Evolutionary conservation across 2,329 filamentous ascomycete genomes (phyloP), one percentile per base, ranked within the genome.

Genomic region (Cercospora sp.): DNA sequence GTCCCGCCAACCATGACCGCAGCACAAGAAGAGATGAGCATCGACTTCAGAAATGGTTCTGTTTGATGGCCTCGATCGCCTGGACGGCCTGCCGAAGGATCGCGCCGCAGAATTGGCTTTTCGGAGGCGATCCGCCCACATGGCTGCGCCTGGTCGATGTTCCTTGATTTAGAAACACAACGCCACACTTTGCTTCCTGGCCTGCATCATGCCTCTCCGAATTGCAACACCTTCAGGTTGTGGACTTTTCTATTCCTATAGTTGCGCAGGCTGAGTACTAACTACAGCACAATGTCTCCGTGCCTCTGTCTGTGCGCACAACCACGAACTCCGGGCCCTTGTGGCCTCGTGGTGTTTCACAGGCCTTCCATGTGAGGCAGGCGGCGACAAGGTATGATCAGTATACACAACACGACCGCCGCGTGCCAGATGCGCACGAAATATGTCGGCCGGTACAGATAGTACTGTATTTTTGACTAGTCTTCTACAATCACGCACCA

Each of bases 151-250:
- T 23, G 5, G 39, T 33, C 45, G 59, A 64, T 30, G 55, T 45
- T 60, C 42, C 57, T 39, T 60, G 45, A 60, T 60, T 61, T 65
- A 60, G 63, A 60, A 62, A 53, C 63, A 53, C 23, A 48, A 58
- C 63, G 63, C 63, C 63, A 64, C 51, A 64, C 39, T 26, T 26
- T 42, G 18, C 53, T 60, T 57, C 36, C 63, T 53, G 63, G 55
- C 26, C n/a, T 18, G 55, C 55, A 31, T 18, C 39, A 45, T 18
- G 53, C 39, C 48, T 57, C 45, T 23, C 45, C 18, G 20, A 51
- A 13, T 26, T 26, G 45, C 45, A 51, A 26, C 45, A 51, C 5
- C 20, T 51, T 23, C 45, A 51, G 20, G 31, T 53, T 28, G n/a
- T 51, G 45, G 28, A 30, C 16, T 18, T 28, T 55, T 30, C 45